These are phyloP conservation scores for Eucalyptus albens DNA, from an alignment of 345 rosid genomes.

Conservation along the genomic window DNA sequence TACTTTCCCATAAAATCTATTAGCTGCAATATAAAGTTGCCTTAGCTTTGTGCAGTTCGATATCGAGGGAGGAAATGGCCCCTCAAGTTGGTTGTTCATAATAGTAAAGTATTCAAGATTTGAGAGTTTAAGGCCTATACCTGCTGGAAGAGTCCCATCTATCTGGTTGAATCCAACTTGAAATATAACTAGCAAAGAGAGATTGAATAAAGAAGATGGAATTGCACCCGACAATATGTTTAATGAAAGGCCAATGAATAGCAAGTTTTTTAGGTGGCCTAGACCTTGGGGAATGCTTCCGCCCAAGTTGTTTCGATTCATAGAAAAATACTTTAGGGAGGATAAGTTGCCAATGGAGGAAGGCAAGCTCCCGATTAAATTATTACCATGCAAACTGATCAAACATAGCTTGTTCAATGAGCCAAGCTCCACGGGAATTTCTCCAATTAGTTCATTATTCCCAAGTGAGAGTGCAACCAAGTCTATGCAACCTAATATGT, in stretches of 20 bases:
- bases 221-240: background rate
- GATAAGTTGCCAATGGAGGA: background rate
- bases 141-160: background rate
- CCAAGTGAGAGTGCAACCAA: fast-evolving
- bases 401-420: background rate
- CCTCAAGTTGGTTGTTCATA: fast-evolving
- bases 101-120: fast-evolving
- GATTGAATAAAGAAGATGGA: background rate
- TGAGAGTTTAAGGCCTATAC: background rate
- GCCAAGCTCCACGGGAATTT: background rate
- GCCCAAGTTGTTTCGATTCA: fast-evolving
- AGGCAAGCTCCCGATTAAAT: fast-evolving
- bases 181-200: fast-evolving
- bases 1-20: background rate
- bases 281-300: background rate
- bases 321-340: fast-evolving
- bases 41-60: fast-evolving
- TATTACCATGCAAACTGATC: background rate
- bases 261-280: background rate
- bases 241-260: fast-evolving
- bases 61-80: background rate
- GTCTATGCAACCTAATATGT: fast-evolving
- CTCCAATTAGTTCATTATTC: background rate
- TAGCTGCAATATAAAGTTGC: fast-evolving
- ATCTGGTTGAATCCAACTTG: fast-evolving